Percentiles rank a stretch among this genome's conserved stretches.
phyloP scores from a whole-genome alignment of 768 basidiomycete genomes.

The Russula sp. region DNA sequence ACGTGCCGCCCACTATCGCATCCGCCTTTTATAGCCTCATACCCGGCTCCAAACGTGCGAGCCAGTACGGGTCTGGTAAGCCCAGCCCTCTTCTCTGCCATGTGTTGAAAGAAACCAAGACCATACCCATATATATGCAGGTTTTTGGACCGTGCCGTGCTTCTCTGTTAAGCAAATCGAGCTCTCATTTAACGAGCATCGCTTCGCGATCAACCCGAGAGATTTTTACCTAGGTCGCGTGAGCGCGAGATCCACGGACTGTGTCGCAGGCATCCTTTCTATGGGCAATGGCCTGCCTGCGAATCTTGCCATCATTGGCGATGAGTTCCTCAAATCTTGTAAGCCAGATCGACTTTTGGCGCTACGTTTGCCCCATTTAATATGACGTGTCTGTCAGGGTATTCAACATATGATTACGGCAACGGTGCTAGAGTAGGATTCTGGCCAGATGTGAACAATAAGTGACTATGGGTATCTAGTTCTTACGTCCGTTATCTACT shows the following conservation, averaged over 20 bases:
- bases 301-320: slow-evolving; percentile 60
- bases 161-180: slow-evolving; percentile 37
- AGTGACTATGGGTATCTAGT: background rate
- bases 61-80: slow-evolving; percentile 45
- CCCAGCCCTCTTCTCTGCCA: background rate
- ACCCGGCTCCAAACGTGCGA: slow-evolving; percentile 44
- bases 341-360: slow-evolving; percentile 31
- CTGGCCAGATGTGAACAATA: slow-evolving; percentile 52
- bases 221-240: slow-evolving; percentile 59
- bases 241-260: slow-evolving; percentile 43
- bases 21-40: slow-evolving; percentile 51
- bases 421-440: slow-evolving; percentile 56
- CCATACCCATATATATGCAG: slow-evolving; percentile 32
- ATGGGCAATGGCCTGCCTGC: slow-evolving; percentile 46
- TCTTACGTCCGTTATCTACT: background rate
- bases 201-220: slow-evolving; percentile 42
- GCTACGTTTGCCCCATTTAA: background rate
- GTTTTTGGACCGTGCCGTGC: slow-evolving; percentile 59
- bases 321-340: slow-evolving; percentile 68
- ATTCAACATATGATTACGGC: slow-evolving; percentile 59
- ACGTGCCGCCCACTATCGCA: slow-evolving; percentile 48
- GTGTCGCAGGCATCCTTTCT: slow-evolving; percentile 55
- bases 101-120: background rate
- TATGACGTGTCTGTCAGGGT: slow-evolving; percentile 43
- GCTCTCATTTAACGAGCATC: slow-evolving; percentile 45